Conservation (phyloP, 1,284 basidiomycete genomes). For the Austroboletus novae-zelandiae region DNA sequence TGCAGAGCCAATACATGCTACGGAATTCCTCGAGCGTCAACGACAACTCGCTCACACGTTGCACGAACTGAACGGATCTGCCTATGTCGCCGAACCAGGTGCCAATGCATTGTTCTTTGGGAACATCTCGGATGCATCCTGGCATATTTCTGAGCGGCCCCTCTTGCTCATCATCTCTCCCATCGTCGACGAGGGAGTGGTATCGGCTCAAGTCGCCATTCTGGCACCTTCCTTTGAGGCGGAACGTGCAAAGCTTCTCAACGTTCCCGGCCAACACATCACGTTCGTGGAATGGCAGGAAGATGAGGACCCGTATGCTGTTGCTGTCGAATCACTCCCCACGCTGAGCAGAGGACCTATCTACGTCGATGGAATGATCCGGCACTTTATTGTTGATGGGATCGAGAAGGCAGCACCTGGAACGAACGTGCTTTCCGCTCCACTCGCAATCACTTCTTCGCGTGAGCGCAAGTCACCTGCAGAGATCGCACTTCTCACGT, state of each 20-base stretch:
- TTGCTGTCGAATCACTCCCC: constrained; percentile 48
- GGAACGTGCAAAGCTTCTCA: constrained; percentile 61
- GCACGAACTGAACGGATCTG: constrained; percentile 48
- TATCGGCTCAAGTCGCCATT: constrained; percentile 50
- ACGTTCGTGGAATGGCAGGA: constrained; percentile 74
- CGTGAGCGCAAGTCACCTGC: constrained; percentile 72
- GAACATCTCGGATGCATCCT: constrained; percentile 61
- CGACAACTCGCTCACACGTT: constrained; percentile 50
- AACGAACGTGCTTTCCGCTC: constrained; percentile 45
- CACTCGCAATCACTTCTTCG: constrained; percentile 53
- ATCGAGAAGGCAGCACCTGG: constrained; percentile 46
- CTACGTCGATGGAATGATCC: constrained; percentile 59
- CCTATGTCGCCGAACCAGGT: constrained; percentile 76
- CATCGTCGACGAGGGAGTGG: constrained; percentile 24
- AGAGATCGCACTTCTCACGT: constrained; percentile 72
- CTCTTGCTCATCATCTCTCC: constrained; percentile 68
- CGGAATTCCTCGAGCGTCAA: constrained; percentile 55
- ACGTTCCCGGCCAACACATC: constrained; percentile 47
- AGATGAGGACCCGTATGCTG: constrained; percentile 64
- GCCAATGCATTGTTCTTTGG: constrained; percentile 69
- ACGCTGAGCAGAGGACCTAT: constrained; percentile 37
- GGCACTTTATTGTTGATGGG: constrained; percentile 63
- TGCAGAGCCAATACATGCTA: constrained; percentile 44
- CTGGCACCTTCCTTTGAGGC: constrained; percentile 79
- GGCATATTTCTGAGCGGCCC: constrained; percentile 77